phyloP scores from a whole-genome alignment of 352 stramenopile species.

The Aphanomyces invadans region DNA sequence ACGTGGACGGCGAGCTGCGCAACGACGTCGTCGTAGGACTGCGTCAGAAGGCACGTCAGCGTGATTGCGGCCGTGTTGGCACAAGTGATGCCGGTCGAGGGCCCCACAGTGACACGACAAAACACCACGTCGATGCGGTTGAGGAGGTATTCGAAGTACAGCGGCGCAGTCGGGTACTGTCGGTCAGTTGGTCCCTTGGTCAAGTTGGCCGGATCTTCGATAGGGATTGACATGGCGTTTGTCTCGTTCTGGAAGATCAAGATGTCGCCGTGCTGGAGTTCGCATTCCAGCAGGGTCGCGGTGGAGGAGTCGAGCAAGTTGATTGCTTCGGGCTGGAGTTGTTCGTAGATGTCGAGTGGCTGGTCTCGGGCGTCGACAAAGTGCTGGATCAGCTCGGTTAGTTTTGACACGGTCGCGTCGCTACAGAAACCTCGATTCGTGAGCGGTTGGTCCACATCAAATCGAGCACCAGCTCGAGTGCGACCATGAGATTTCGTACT shows the following conservation, averaged over 20 bases:
- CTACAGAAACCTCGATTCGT: conserved; percentile 27
- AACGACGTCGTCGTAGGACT: conserved; percentile 69
- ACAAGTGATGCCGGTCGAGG: too few species aligned
- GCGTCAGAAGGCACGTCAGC: conserved; percentile 37
- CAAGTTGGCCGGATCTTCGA: conserved; percentile 28
- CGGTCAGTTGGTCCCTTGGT: too few species aligned
- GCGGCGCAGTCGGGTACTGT: conserved; percentile 55
- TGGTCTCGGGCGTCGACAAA: conserved; percentile 47
- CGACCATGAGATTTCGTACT: conserved; percentile 45
- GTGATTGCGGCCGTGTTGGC: neutral
- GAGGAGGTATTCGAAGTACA: conserved; percentile 77
- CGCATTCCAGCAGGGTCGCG: conserved; percentile 35
- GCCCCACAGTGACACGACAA: too few species aligned
- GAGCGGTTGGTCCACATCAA: conserved; percentile 22
- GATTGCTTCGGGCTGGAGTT: conserved; percentile 59
- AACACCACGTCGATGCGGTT: conserved; percentile 75
- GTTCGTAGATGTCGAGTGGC: conserved; percentile 67
- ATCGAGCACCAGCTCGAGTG: too few species aligned
- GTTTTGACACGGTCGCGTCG: neutral
- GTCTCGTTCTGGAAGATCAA: conserved; percentile 61
- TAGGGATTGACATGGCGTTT: conserved; percentile 3
- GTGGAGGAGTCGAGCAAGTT: conserved; percentile 43
- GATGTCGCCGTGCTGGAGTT: conserved; percentile 81
- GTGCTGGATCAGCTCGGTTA: neutral
- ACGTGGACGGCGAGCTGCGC: conserved; percentile 35